Evolutionary conservation across 192 early-diverging fungal species (phyloP), one percentile per base, ranked within the genome.

Genomic region (Podila clonocystis): DNA sequence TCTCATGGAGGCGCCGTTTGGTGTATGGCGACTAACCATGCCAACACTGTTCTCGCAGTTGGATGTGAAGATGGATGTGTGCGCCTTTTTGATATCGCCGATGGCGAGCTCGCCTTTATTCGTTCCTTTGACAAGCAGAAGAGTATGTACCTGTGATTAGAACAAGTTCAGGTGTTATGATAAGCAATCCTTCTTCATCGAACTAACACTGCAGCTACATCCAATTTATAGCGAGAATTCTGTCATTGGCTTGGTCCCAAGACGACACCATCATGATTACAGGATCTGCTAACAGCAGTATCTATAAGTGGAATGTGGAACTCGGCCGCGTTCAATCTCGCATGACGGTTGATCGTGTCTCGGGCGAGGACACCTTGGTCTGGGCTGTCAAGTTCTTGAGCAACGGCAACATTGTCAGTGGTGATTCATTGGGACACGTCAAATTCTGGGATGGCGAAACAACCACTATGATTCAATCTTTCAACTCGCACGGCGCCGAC

Each of bases 31-130:
- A 88, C 88, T 6, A 95, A 96, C 68, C 87, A 91, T 60, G 88
- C 87, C 28, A 89, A 90, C 68, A 94, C 93, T 30, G 75, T 88
- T 49, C 84, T 99, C 33, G 97, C 95, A 22, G 89, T 97, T 28
- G 97, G 96, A 20, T 97, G 95, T 68, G 97, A 98, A 69, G 97
- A 99, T 84, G 97, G 97, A 0, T 89, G 89, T 60, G 91, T 97
- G 45, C 87, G 97, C 24, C 75, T 97, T n/a, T 96, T 97, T 68
- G 88, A 95, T 75, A 92, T 99, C 66, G 82, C 88, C 19, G 91
- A 94, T 67, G 91, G 87, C 45, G 84, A 89, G 57, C 80, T 97
- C 52, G 80, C 82, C 60, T 93, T 91, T 67, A 82, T 90, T 73
- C 87, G 88, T 22, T 87, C 90, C 63, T 92, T 95, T 67, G 93